phyloP scores from a whole-genome alignment of 1,284 basidiomycete genomes.

The Boletus mariae region DNA sequence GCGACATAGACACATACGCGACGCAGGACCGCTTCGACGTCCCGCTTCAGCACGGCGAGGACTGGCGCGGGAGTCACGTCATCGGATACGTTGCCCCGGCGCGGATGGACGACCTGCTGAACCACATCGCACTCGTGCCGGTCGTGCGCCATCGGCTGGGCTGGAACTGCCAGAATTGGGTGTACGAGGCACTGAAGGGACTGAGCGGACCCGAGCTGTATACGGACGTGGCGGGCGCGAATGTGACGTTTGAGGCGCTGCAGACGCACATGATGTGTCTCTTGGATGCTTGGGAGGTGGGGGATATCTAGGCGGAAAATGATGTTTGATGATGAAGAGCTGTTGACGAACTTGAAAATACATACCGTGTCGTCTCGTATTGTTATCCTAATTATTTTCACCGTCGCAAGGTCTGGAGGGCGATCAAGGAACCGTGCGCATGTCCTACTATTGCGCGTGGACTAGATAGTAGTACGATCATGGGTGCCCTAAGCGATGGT shows the following conservation, averaged over 20 bases:
- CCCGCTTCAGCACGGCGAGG: background rate
- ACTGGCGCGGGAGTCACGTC: slow-evolving; percentile 12
- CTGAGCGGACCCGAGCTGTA: slow-evolving; percentile 5
- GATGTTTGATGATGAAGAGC: background rate
- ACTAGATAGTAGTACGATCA: too few species aligned
- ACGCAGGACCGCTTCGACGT: slow-evolving; percentile 16
- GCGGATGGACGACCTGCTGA: slow-evolving; percentile 5
- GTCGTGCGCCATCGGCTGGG: slow-evolving; percentile 1
- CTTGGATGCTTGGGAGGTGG: slow-evolving; percentile 17
- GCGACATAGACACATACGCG: slow-evolving; percentile 24
- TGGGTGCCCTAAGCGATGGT: too few species aligned
- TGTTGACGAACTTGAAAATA: background rate
- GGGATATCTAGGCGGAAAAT: slow-evolving; percentile 8
- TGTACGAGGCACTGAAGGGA: slow-evolving; percentile 10
- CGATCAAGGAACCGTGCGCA: too few species aligned
- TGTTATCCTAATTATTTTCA: background rate
- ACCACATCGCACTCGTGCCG: slow-evolving; percentile 3
- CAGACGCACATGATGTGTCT: slow-evolving; percentile 18
- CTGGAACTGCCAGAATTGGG: slow-evolving; percentile 20
- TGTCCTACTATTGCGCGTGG: background rate
- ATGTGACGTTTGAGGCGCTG: background rate
- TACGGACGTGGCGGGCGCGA: slow-evolving; percentile 6
- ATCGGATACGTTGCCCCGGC: slow-evolving; percentile 10
- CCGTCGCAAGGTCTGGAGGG: background rate
- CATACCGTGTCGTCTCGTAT: background rate